These are phyloP conservation scores for Penicillium polonicum DNA, from an alignment of 2,329 filamentous ascomycete genomes.

Conservation along the genomic window DNA sequence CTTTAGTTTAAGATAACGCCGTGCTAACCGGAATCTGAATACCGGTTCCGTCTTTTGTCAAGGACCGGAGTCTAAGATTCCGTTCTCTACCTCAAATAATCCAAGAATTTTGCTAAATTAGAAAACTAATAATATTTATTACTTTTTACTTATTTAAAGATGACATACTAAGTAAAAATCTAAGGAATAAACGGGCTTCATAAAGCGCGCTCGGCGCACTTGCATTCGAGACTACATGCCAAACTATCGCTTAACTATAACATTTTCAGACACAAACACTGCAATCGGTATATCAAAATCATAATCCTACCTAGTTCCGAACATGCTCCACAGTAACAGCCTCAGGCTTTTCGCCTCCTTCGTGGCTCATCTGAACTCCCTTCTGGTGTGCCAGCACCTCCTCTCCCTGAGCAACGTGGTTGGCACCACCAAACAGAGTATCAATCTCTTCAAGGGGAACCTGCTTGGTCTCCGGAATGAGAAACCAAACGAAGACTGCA, in stretches of 20 bases:
- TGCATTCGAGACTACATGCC: constrained; percentile 4
- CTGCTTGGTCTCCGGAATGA: constrained; percentile 54
- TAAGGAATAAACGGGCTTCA: neutral
- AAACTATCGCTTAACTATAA: neutral
- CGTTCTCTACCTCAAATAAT: neutral
- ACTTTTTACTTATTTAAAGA: neutral
- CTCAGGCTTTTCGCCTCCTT: constrained; percentile 18
- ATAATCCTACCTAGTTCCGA: constrained; percentile 3
- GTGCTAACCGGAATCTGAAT: neutral
- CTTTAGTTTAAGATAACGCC: neutral
- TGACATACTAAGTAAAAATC: neutral
- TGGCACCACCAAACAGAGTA: constrained; percentile 38
- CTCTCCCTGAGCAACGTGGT: constrained; percentile 38
- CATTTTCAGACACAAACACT: neutral
- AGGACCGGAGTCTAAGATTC: neutral
- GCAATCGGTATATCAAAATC: neutral
- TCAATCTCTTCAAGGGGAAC: constrained; percentile 42
- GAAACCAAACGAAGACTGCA: constrained; percentile 52
- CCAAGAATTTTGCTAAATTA: neutral
- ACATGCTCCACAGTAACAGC: constrained; percentile 27
- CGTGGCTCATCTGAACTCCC: constrained; percentile 8
- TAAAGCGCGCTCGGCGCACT: neutral
- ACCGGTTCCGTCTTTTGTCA: neutral
- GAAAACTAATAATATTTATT: neutral
- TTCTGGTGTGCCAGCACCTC: constrained; percentile 32